Conservation (phyloP, 2,329 filamentous ascomycete genomes). For the Colletotrichum sidae region DNA sequence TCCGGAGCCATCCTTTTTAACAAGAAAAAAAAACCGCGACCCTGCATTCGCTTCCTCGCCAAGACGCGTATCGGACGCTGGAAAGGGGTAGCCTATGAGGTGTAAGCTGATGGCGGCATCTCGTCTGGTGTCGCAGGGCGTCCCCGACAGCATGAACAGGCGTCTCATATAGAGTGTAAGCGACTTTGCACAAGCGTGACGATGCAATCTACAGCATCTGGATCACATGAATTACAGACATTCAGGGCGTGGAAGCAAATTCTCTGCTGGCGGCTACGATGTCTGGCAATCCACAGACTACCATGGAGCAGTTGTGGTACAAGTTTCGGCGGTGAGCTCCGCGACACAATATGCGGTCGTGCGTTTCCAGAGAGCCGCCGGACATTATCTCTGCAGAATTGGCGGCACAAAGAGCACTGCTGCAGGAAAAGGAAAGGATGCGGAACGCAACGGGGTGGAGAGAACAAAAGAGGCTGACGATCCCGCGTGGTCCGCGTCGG, state of each 20-base stretch:
- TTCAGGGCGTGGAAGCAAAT: not conserved
- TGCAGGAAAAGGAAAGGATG: conserved; percentile 7
- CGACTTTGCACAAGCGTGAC: not conserved
- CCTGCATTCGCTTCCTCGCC: too few relatives aligned
- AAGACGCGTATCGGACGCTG: too few relatives aligned
- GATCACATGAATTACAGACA: conserved; percentile 9
- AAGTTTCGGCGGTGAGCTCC: conserved; percentile 5
- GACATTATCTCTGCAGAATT: conserved; percentile 3
- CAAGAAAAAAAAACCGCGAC: too few relatives aligned
- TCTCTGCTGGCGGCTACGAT: too few relatives aligned
- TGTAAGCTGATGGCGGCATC: too few relatives aligned
- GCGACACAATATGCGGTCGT: not conserved
- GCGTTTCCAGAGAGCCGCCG: conserved; percentile 5
- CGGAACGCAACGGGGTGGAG: not conserved
- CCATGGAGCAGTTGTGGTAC: not conserved
- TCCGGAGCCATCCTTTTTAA: too few relatives aligned
- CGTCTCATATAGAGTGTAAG: not conserved
- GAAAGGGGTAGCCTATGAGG: too few relatives aligned
- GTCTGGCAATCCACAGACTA: too few relatives aligned
- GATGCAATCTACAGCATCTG: too few relatives aligned
- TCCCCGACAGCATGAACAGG: conserved; percentile 26
- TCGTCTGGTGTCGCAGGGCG: too few relatives aligned
- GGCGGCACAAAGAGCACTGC: conserved; percentile 9
- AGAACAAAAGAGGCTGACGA: not conserved
- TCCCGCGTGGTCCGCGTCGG: conserved; percentile 11